These are phyloP conservation scores for Candida xyloterini DNA, from an alignment of 805 yeast species.

Conservation along the genomic window DNA sequence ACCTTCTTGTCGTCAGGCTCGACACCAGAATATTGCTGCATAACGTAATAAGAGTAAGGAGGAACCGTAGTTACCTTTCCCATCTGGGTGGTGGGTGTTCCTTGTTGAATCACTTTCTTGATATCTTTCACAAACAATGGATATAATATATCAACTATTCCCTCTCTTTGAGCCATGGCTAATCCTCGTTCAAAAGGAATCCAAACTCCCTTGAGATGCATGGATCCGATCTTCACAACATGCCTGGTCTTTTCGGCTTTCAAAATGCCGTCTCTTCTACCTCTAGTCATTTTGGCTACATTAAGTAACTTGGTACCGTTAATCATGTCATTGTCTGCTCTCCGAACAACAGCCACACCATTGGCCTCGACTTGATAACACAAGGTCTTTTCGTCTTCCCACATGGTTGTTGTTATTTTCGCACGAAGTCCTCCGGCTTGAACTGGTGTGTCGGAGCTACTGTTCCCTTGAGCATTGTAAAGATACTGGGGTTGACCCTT, in stretches of 20 bases:
- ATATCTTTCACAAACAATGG: constrained; percentile 66
- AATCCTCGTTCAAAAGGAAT: constrained; percentile 70
- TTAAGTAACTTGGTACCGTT: constrained; percentile 68
- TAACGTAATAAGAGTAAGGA: constrained; percentile 14
- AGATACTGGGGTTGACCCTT: constrained; percentile 16
- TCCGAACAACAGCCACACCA: constrained; percentile 61
- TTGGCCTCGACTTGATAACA: constrained; percentile 73
- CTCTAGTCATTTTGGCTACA: constrained; percentile 72
- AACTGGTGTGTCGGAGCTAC: constrained; percentile 5
- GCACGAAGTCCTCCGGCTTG: constrained; percentile 30
- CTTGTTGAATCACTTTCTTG: constrained; percentile 42
- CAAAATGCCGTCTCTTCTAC: constrained; percentile 67
- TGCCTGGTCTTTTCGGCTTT: constrained; percentile 65
- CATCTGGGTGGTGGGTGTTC: constrained; percentile 32
- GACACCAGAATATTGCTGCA: constrained; percentile 8
- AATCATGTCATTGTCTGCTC: constrained; percentile 72
- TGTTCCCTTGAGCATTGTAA: constrained; percentile 8
- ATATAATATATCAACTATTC: constrained; percentile 54
- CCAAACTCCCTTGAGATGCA: constrained; percentile 76
- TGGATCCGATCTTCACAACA: constrained; percentile 71
- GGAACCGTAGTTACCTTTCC: constrained; percentile 14
- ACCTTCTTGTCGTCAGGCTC: constrained; percentile 9
- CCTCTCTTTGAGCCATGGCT: constrained; percentile 66
- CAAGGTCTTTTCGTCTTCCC: constrained; percentile 72
- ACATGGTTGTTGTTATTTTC: constrained; percentile 67